A percentile compares a stretch with the other conserved stretches of the same genome.
Evolutionary conservation across 495 filamentous ascomycete species (phyloP).

Genomic region (Penicillium dipodomyicola): DNA sequence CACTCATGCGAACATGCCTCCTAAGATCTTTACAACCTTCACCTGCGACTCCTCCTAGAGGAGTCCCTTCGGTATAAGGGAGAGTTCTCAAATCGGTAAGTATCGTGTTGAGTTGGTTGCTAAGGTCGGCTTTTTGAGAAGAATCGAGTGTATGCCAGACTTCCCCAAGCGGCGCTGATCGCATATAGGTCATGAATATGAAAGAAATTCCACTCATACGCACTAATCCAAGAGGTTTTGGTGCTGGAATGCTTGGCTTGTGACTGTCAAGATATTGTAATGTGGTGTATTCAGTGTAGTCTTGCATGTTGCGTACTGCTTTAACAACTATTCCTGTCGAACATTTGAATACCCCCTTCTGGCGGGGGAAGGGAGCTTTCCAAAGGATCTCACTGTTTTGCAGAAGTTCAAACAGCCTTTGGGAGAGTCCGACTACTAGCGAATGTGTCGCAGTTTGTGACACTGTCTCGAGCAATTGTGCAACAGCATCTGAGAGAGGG

Average conservation of each 20-base stretch:
- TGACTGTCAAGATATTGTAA: constrained; percentile 24
- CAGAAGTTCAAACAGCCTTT: too few relatives aligned
- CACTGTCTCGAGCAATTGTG: too few relatives aligned
- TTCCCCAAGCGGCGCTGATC: background rate
- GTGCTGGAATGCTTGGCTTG: constrained; percentile 18
- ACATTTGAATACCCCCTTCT: too few relatives aligned
- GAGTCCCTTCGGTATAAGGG: constrained; percentile 13
- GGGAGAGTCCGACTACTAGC: too few relatives aligned
- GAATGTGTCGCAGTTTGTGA: too few relatives aligned
- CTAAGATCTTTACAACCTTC: constrained; percentile 31
- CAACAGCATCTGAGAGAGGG: too few relatives aligned
- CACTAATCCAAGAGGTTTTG: constrained; percentile 22
- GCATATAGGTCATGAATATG: constrained; percentile 14
- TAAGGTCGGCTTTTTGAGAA: constrained; percentile 14
- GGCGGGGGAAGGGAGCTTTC: too few relatives aligned
- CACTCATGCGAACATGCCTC: constrained; percentile 19
- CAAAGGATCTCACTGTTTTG: too few relatives aligned
- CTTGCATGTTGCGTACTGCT: background rate
- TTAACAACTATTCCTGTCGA: too few relatives aligned
- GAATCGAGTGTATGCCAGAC: background rate
- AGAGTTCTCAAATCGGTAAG: constrained; percentile 18
- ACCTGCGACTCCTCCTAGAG: constrained; percentile 25
- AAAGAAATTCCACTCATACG: constrained; percentile 15
- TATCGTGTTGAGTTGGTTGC: constrained; percentile 14
- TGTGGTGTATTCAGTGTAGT: constrained; percentile 19